These are phyloP conservation scores for Thermochaetoides thermophila DNA, from an alignment of 495 filamentous ascomycete species.

Conservation along the genomic window DNA sequence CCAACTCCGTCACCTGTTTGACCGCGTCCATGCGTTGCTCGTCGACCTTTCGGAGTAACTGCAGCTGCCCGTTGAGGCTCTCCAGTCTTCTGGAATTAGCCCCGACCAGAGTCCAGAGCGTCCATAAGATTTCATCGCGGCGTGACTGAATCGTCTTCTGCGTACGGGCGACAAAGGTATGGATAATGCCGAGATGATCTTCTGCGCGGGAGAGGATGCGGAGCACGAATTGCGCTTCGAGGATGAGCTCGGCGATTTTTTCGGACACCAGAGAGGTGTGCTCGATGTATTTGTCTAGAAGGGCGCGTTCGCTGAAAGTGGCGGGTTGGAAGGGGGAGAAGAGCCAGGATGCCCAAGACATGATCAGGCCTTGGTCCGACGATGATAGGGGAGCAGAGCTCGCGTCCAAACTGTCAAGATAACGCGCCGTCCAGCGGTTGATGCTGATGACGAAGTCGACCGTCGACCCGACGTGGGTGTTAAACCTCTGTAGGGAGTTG, in stretches of 20 bases:
- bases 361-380: conserved; percentile 26
- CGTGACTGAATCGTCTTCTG: conserved; percentile 30
- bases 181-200: conserved; percentile 45
- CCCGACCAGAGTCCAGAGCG: conserved; percentile 57
- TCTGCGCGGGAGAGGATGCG: conserved; percentile 45
- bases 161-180: conserved; percentile 45
- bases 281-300: conserved; percentile 47
- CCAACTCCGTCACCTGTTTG: conserved; percentile 40
- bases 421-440: conserved; percentile 46
- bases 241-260: conserved; percentile 45
- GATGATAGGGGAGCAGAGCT: conserved; percentile 16
- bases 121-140: conserved; percentile 43
- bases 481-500: conserved; percentile 48
- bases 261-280: conserved; percentile 50
- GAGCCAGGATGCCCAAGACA: conserved; percentile 20
- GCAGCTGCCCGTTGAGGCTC: conserved; percentile 42
- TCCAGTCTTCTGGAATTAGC: conserved; percentile 39
- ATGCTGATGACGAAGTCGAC: conserved; percentile 54
- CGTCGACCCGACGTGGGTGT: conserved; percentile 48
- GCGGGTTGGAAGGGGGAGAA: conserved; percentile 45
- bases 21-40: conserved; percentile 44
- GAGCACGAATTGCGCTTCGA: conserved; percentile 49
- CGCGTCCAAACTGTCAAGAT: conserved; percentile 42
- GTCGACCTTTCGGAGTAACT: conserved; percentile 42
- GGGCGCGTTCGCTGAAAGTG: conserved; percentile 33